These are phyloP conservation scores for Kregervanrija fluxuum DNA, from an alignment of 805 yeast genomes.

Conservation along the genomic window DNA sequence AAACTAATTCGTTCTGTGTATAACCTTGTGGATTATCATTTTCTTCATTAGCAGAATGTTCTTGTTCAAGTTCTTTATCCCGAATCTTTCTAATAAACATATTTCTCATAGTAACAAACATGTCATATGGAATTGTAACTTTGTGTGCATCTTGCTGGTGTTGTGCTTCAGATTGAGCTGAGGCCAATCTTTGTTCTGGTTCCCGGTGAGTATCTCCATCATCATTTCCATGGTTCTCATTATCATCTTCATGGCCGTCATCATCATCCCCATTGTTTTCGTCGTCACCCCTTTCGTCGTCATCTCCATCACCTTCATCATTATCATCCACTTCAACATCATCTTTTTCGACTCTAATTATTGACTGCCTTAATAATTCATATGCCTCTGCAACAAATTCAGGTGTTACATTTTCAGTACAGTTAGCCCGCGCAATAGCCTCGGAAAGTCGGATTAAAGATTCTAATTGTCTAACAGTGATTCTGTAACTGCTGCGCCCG, in stretches of 20 bases:
- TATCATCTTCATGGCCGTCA: constrained; percentile 18
- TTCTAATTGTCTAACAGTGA: constrained; percentile 95
- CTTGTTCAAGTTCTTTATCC: constrained; percentile 30
- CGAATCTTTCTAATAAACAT: constrained; percentile 52
- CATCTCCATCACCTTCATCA: constrained; percentile 24
- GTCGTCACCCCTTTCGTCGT: constrained; percentile 19
- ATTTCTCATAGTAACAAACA: constrained; percentile 79
- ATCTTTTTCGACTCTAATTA: constrained; percentile 89
- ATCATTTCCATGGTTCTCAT: constrained; percentile 8
- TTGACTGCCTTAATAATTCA: constrained; percentile 80
- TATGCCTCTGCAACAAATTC: constrained; percentile 90
- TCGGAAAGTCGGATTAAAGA: constrained; percentile 89
- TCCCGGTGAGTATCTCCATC: neutral
- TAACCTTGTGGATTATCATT: constrained; percentile 46
- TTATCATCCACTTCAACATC: constrained; percentile 84
- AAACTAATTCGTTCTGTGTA: constrained; percentile 60
- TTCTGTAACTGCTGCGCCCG: constrained; percentile 80
- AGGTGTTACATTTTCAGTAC: constrained; percentile 81
- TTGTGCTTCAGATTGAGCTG: constrained; percentile 5
- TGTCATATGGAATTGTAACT: constrained; percentile 68
- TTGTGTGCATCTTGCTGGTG: constrained; percentile 25
- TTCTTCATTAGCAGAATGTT: constrained; percentile 40
- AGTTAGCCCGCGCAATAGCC: constrained; percentile 95
- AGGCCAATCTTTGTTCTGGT: neutral
- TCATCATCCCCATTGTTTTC: constrained; percentile 31